Conservation (phyloP, 1,139 yeast species). For the Blastobotrys illinoisensis region DNA sequence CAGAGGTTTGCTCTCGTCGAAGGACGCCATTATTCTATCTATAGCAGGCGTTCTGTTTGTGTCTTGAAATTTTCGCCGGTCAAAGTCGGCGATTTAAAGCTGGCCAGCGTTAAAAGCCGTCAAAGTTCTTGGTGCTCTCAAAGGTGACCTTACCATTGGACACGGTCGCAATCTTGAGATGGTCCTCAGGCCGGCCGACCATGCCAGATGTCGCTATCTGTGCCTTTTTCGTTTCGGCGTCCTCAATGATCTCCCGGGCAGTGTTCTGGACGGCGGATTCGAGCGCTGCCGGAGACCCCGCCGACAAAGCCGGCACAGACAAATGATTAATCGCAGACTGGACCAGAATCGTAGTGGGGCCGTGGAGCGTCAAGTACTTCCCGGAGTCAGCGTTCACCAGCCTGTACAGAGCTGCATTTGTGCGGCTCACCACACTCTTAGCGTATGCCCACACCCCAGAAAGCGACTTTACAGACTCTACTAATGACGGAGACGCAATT, state of each 20-base stretch:
- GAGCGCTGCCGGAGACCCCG: conserved; percentile 8
- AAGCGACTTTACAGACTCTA: not conserved
- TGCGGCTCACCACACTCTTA: not conserved
- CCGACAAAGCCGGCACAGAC: conserved; percentile 4
- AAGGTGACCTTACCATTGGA: conserved; percentile 25
- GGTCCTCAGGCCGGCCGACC: conserved; percentile 21
- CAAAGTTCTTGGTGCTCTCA: conserved; percentile 18
- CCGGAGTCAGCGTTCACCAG: conserved; percentile 9
- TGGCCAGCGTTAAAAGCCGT: not conserved
- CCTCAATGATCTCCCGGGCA: conserved; percentile 15
- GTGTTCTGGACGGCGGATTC: conserved; percentile 13
- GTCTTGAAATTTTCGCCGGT: not conserved
- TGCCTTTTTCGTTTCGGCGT: conserved; percentile 2
- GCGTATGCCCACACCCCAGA: not conserved
- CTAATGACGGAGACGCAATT: not conserved
- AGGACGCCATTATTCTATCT: not conserved
- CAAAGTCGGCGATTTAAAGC: not conserved
- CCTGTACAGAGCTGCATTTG: not conserved
- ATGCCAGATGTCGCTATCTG: conserved; percentile 15
- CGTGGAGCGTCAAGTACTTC: conserved; percentile 9
- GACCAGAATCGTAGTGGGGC: conserved; percentile 12
- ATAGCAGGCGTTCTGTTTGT: not conserved
- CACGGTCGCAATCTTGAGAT: conserved; percentile 26
- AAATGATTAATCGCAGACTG: conserved; percentile 6
- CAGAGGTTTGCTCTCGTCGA: not conserved